phyloP scores from a whole-genome alignment of 2,329 filamentous ascomycete species.

The Tothia fuscella region DNA sequence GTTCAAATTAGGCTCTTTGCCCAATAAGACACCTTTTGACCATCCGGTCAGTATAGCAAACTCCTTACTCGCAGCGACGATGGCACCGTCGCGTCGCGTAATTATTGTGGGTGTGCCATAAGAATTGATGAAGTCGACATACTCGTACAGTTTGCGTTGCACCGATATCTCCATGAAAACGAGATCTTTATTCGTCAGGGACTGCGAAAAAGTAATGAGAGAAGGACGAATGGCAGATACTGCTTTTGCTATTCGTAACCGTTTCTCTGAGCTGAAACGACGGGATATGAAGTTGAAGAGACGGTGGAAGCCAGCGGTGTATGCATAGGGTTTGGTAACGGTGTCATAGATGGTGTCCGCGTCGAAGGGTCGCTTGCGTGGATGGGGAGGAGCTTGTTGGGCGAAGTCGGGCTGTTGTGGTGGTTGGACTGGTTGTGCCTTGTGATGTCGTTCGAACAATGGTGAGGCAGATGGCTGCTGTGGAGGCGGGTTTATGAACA shows the following conservation, averaged over 20 bases:
- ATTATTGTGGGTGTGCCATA: conserved; percentile 86
- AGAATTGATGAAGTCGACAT: conserved; percentile 80
- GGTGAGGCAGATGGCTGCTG: conserved; percentile 16
- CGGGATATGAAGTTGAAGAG: conserved; percentile 69
- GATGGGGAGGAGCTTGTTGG: neutral
- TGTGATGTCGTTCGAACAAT: conserved; percentile 22
- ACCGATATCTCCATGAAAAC: conserved; percentile 98
- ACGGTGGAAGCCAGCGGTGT: conserved; percentile 80
- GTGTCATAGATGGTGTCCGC: conserved; percentile 78
- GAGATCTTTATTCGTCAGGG: conserved; percentile 76
- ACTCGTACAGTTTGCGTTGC: conserved; percentile 83
- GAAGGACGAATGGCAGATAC: conserved; percentile 83
- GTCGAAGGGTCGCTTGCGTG: conserved; percentile 47
- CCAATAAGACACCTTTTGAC: conserved; percentile 79
- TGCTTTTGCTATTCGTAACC: conserved; percentile 72
- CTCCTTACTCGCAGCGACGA: conserved; percentile 92
- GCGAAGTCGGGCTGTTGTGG: neutral
- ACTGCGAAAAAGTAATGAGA: conserved; percentile 82
- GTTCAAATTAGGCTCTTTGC: conserved; percentile 78
- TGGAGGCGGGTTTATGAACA: neutral
- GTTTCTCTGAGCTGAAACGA: conserved; percentile 66
- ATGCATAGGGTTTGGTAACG: conserved; percentile 84
- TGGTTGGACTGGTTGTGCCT: conserved; percentile 10
- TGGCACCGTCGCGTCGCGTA: conserved; percentile 80
- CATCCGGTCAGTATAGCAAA: conserved; percentile 94